Evolutionary conservation across 2,329 filamentous ascomycete species (phyloP), one percentile per base, ranked within the genome.

Genomic region (Ilyonectria destructans): DNA sequence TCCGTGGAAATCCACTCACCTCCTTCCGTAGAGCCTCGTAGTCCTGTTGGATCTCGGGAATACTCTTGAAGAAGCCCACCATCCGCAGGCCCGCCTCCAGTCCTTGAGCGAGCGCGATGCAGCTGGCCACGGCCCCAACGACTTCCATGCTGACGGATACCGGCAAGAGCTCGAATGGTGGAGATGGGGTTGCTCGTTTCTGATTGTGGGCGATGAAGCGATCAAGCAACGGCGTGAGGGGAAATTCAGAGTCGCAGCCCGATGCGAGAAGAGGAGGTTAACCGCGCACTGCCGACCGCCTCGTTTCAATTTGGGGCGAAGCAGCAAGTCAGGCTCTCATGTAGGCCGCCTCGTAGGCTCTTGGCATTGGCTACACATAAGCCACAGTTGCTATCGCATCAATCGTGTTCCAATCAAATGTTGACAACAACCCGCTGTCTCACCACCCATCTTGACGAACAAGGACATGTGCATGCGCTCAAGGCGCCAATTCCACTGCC

Each of bases 1-100:
- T 31, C 13, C 13, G 5, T 2, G 23, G 15, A 13, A 17, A n/a
- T 8, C 6, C 6, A 40, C 29, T 52, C 3, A 43, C 58, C 46
- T 60, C 58, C 23, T 31, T 40, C 8, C 15, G 48, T n/a, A 60
- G 48, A 12, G 48, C 33, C n/a, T 60, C 58, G 35, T 29, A 60
- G 31, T 60, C 45, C 2, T 17, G 5, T 12, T 60, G 58, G 9
- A 60, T 60, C 33, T 60, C 46, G 15, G 58, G 58, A 5, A 52
- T 40, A 7, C 49, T 31, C 12, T 45, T 33, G 9, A 52, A 6
- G 4, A 60, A 52, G 33, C 9, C 43, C 2, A 60, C 31, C 13
- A 52, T 33, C 23, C 26, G 13, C 10, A 33, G 9, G 3, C 45
- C 58, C 13, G 46, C 58, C 19, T 33, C 31, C 12, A 60, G 21